Percentiles rank a stretch among this genome's conserved stretches.
Conservation (phyloP, 2,329 filamentous ascomycete genomes). For the Colletotrichum liriopes region DNA sequence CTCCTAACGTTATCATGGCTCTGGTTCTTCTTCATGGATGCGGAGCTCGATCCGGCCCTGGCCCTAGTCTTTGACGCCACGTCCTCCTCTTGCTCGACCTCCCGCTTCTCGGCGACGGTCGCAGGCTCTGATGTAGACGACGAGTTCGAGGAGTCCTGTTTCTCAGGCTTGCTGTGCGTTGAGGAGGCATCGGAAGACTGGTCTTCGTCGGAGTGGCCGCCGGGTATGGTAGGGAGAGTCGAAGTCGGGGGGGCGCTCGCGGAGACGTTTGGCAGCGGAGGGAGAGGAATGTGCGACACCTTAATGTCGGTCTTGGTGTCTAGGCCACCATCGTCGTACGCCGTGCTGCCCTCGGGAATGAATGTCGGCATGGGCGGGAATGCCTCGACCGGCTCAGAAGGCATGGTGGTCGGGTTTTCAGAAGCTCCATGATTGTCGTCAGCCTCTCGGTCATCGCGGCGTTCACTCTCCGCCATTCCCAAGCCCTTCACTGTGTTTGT, state of each 20-base stretch:
- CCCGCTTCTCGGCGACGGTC: conserved; percentile 22
- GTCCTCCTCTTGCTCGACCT: conserved; percentile 17
- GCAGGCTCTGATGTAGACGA: conserved; percentile 37
- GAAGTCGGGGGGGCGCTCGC: conserved; percentile 42
- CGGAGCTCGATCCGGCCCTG: conserved; percentile 35
- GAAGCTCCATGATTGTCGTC: conserved; percentile 29
- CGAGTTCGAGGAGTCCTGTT: conserved; percentile 23
- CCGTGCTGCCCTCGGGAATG: conserved; percentile 13
- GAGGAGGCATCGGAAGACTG: conserved; percentile 40
- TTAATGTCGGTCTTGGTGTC: conserved; percentile 32
- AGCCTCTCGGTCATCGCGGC: conserved; percentile 23
- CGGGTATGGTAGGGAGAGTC: conserved; percentile 39
- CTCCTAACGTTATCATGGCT: conserved; percentile 65
- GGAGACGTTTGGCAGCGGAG: conserved; percentile 31
- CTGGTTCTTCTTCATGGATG: conserved; percentile 45
- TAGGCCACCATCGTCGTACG: neutral
- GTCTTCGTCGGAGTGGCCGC: conserved; percentile 42
- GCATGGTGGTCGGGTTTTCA: conserved; percentile 4
- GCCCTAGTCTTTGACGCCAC: conserved; percentile 9
- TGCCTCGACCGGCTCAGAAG: conserved; percentile 30
- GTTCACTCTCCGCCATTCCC: conserved; percentile 35
- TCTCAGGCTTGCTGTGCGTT: conserved; percentile 34
- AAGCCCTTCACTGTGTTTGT: conserved; percentile 38
- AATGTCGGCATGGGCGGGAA: conserved; percentile 36
- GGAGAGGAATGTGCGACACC: conserved; percentile 39